Evolutionary conservation across 108 stramenopile species (phyloP).

Genomic region (Parmales sp.): DNA sequence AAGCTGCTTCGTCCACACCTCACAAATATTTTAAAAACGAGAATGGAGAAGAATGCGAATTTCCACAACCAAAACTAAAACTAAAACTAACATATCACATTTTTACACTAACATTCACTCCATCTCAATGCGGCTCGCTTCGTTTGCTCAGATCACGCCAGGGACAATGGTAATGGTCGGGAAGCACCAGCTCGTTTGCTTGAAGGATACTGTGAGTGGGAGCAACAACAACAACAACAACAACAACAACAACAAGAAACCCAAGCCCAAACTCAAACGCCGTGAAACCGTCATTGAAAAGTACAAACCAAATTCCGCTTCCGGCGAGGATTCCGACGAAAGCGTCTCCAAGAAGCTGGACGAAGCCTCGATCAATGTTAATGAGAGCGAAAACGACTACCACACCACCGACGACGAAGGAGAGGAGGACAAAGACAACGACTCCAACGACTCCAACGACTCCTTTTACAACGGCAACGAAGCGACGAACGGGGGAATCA

Average conservation of each 20-base stretch:
- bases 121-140: conserved; percentile 18
- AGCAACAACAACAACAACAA: too few species aligned
- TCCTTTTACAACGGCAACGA: neutral
- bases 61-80: too few species aligned
- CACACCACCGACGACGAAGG: neutral
- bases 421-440: neutral
- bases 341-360: too few species aligned
- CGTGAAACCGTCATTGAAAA: too few species aligned
- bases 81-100: too few species aligned
- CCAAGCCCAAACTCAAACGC: too few species aligned
- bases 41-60: too few species aligned
- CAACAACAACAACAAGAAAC: too few species aligned
- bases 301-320: neutral
- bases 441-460: neutral
- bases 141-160: conserved; percentile 10
- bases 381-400: neutral
- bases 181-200: conserved; percentile 33
- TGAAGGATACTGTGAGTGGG: neutral
- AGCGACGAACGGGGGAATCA: neutral
- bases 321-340: neutral
- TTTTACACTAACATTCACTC: too few species aligned
- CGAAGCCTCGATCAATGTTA: neutral
- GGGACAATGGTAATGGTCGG: conserved; percentile 39
- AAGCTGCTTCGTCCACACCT: too few species aligned
- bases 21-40: too few species aligned